These are phyloP conservation scores for Diversispora eburnea DNA, from an alignment of 192 early-diverging fungal species.

Conservation along the genomic window DNA sequence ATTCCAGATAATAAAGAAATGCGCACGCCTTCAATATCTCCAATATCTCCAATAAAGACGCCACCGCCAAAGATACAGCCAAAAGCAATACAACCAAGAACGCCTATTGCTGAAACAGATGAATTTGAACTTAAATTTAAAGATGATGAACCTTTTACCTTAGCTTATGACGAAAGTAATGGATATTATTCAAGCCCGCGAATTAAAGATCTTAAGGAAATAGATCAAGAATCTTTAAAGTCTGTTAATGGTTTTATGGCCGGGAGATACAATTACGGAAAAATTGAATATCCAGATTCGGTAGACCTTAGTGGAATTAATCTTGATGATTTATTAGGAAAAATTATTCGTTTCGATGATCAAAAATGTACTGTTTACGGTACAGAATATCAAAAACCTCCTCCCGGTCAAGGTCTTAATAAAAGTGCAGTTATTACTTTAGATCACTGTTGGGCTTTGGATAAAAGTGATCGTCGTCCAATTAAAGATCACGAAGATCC, in stretches of 20 bases:
- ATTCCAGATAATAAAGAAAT: background rate
- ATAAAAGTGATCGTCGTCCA: conserved; percentile 65
- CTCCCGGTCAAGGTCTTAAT: conserved; percentile 83
- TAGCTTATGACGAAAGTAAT: conserved; percentile 30
- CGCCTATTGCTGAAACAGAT: too few species aligned
- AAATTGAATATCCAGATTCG: conserved; percentile 70
- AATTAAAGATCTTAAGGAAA: conserved; percentile 61
- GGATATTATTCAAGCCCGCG: conserved; percentile 79
- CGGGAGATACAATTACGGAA: conserved; percentile 63
- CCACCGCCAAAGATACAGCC: too few species aligned
- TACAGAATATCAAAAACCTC: conserved; percentile 71
- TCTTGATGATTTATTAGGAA: conserved; percentile 66
- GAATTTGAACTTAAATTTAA: too few species aligned
- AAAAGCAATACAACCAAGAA: too few species aligned
- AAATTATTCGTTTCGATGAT: conserved; percentile 69
- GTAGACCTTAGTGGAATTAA: conserved; percentile 76
- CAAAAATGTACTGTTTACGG: conserved; percentile 79
- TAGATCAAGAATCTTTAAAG: conserved; percentile 67
- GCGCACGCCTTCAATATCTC: background rate
- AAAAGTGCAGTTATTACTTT: conserved; percentile 78
- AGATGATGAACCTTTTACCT: too few species aligned
- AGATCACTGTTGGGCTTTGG: conserved; percentile 78
- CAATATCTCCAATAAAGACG: background rate
- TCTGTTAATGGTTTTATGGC: conserved; percentile 74
- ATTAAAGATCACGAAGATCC: conserved; percentile 69